Conservation (phyloP, 2,329 filamentous ascomycete species). For the Cladophialophora chaetospira region DNA sequence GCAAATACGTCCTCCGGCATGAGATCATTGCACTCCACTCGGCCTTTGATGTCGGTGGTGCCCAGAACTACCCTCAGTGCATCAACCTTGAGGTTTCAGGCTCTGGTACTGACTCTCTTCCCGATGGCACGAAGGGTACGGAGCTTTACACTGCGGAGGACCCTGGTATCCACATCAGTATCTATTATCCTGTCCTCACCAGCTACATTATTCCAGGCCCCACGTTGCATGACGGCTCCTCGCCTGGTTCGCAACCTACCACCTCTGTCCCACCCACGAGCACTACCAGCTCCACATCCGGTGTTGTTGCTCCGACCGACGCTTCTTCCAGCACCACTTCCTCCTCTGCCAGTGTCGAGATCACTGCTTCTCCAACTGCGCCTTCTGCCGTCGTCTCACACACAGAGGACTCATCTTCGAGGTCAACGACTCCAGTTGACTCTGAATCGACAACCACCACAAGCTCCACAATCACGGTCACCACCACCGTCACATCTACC, state of each 20-base stretch:
- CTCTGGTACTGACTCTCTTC: slow-evolving; percentile 50
- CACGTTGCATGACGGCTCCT: slow-evolving; percentile 31
- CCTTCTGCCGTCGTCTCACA: slow-evolving; percentile 19
- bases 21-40: slow-evolving; percentile 59
- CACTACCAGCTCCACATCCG: background rate
- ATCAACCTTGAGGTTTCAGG: slow-evolving; percentile 63
- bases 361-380: slow-evolving; percentile 22
- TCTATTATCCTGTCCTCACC: slow-evolving; percentile 52
- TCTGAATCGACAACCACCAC: background rate
- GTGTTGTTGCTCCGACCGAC: background rate
- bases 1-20: slow-evolving; percentile 58
- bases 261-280: slow-evolving; percentile 7
- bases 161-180: slow-evolving; percentile 61
- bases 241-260: slow-evolving; percentile 4
- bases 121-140: slow-evolving; percentile 54
- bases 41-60: slow-evolving; percentile 47
- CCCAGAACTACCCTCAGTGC: slow-evolving; percentile 61
- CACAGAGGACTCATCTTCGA: background rate
- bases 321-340: background rate
- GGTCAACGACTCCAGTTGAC: background rate
- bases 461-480: slow-evolving; percentile 30
- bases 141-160: slow-evolving; percentile 60
- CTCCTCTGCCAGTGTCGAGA: slow-evolving; percentile 16
- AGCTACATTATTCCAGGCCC: slow-evolving; percentile 58
- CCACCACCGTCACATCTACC: slow-evolving; percentile 19